Evolutionary conservation across 1,139 yeast genomes (phyloP), one percentile per base, ranked within the genome.

Genomic region (Nakaseomyces nivariensis): DNA sequence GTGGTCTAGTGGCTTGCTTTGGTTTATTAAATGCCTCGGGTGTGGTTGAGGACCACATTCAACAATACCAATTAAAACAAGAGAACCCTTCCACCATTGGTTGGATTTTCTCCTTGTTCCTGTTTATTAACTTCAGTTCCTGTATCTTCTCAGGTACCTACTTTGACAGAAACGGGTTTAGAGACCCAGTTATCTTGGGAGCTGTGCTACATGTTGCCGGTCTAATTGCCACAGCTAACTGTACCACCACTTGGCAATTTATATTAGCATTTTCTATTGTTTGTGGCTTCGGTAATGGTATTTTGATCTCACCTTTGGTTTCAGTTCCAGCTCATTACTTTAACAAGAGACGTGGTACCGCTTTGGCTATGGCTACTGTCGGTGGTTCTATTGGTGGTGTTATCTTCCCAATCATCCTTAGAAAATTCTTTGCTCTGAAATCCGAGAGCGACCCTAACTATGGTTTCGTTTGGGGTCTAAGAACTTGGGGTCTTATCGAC

Each of bases 301-400:
- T 81, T 43, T 69, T 80, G 5, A 72, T 78, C 72, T 72, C 81
- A 1, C 85, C 87, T 0, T 63, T 78, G 51, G 74, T 83, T 33
- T 81, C 82, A 2, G 77, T 75, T 3, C 71, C 81, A 33, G 75
- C 81, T 2, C 87, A 82, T 58, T 82, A 83, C 76, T 83, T 81
- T 58, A 67, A 73, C 52, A 69, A 61, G 51, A 79, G 72, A 52
- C 67, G 89, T 51, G 89, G 82, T 1, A 64, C 76, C 52, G 87
- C 86, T 4, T 62, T 79, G 44, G 80, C 85, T 1, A 62, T 80
- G 4, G 83, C 83, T 0, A 77, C 83, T 5, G 75, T 76, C 57
- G 87, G 88, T n/a, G 88, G 88, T 0, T 74, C 82, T 32, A 62
- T 81, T 5, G 90, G 90, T 17, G 86, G 86, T 46, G 74, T 80